Evolutionary conservation across 2,329 filamentous ascomycete species (phyloP).

Genomic region (Dactylellina sp.): DNA sequence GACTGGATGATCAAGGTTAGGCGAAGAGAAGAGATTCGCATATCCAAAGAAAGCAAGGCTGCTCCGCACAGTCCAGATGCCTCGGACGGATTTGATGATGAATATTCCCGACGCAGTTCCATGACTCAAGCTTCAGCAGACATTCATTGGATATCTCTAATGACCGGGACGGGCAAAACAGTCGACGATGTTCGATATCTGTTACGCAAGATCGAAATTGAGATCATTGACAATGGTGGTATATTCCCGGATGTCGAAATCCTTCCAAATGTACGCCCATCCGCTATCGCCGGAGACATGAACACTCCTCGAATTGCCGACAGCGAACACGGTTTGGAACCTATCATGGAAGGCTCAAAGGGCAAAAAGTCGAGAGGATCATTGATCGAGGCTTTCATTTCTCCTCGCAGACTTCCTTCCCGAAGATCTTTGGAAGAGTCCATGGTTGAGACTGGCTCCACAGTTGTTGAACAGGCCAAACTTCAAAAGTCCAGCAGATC

Average conservation of each 20-base stretch:
- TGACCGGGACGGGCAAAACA: constrained; percentile 62
- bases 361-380: constrained; percentile 47
- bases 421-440: constrained; percentile 49
- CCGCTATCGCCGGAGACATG: constrained; percentile 44
- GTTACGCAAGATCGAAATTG: constrained; percentile 62
- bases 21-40: constrained; percentile 73
- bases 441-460: constrained; percentile 51
- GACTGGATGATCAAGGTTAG: constrained; percentile 74
- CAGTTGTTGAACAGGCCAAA: constrained; percentile 50
- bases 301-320: constrained; percentile 20
- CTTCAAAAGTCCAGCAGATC: constrained; percentile 46
- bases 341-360: constrained; percentile 35
- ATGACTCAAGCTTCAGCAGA: constrained; percentile 32
- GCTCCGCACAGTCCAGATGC: constrained; percentile 61
- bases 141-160: constrained; percentile 50
- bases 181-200: constrained; percentile 63
- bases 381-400: constrained; percentile 50
- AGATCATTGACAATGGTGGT: constrained; percentile 61
- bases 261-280: constrained; percentile 62
- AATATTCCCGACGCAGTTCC: constrained; percentile 39
- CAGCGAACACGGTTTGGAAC: constrained; percentile 26
- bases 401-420: constrained; percentile 51
- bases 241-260: constrained; percentile 65
- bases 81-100: constrained; percentile 42
- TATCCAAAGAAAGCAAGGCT: constrained; percentile 65